phyloP scores from a whole-genome alignment of 768 basidiomycete genomes.

The Lactarius pseudohatsudake region DNA sequence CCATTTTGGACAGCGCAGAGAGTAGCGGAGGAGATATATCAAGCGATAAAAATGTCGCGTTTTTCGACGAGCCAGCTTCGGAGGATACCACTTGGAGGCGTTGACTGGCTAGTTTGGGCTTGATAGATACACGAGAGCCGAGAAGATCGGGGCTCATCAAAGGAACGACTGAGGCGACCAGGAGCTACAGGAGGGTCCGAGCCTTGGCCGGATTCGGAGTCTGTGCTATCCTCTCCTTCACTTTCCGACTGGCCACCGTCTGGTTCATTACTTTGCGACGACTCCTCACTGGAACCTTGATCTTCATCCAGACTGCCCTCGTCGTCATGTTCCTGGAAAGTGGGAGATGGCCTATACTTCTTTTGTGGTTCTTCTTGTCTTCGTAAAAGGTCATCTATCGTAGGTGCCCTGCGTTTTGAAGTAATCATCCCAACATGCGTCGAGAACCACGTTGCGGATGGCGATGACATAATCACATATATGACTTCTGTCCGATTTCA shows the following conservation, averaged over 20 bases:
- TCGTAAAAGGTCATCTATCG: conserved; percentile 40
- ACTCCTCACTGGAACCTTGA: conserved; percentile 1
- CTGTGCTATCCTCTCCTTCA: conserved; percentile 14
- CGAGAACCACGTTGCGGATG: not conserved
- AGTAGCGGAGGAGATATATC: conserved; percentile 62
- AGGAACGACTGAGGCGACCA: not conserved
- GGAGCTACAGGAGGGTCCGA: not conserved
- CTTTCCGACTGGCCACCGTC: not conserved
- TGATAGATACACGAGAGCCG: conserved; percentile 32
- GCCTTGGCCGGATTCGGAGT: not conserved
- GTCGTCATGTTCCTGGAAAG: conserved; percentile 30
- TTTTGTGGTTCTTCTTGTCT: conserved; percentile 36
- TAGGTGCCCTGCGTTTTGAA: conserved; percentile 35
- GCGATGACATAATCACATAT: not conserved
- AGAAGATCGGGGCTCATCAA: conserved; percentile 8
- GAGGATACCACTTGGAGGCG: conserved; percentile 16
- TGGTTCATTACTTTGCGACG: conserved; percentile 3
- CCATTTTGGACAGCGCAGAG: conserved; percentile 72
- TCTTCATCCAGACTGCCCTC: conserved; percentile 23
- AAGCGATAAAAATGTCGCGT: conserved; percentile 52
- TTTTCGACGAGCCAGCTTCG: conserved; percentile 19
- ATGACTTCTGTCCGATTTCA: too few relatives aligned
- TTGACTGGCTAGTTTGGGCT: conserved; percentile 21
- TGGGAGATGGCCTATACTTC: conserved; percentile 26
- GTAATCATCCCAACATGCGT: conserved; percentile 26